Evolutionary conservation across 164 flowering plant species (phyloP).

Genomic region (Annona squamosa): DNA sequence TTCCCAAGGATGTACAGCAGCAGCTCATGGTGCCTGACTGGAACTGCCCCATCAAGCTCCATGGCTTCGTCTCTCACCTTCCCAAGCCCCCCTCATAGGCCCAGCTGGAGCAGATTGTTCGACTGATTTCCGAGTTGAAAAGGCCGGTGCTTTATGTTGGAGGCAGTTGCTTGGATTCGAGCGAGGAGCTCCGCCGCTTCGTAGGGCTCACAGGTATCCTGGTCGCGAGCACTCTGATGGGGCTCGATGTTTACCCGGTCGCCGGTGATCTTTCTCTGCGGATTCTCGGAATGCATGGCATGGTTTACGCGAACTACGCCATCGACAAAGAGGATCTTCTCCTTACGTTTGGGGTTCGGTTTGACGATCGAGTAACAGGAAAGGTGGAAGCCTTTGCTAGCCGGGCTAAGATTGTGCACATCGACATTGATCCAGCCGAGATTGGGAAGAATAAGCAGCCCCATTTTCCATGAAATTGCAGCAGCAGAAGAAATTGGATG

Average conservation of each 20-base stretch:
- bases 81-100: constrained; percentile 27
- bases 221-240: constrained; percentile 68
- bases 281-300: constrained; percentile 80
- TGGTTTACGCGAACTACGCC: constrained; percentile 66
- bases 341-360: constrained; percentile 68
- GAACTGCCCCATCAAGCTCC: constrained; percentile 34
- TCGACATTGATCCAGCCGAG: constrained; percentile 67
- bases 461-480: too few species aligned
- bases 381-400: constrained; percentile 70
- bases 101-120: constrained; percentile 45
- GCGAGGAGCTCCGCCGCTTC: constrained; percentile 44
- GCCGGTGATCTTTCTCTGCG: constrained; percentile 39
- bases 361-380: constrained; percentile 70
- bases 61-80: constrained; percentile 43
- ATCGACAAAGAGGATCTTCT: constrained; percentile 50
- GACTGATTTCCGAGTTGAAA: constrained; percentile 47
- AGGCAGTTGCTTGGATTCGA: constrained; percentile 65
- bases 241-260: constrained; percentile 45
- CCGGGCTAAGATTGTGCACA: constrained; percentile 64
- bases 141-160: constrained; percentile 63
- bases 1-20: constrained; percentile 64
- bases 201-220: constrained; percentile 64
- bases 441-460: constrained; percentile 76
- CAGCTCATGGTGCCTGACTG: constrained; percentile 50
- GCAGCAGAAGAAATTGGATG: too few species aligned